Conservation (phyloP, 2,329 filamentous ascomycete genomes). For the Bipolaris cookei region DNA sequence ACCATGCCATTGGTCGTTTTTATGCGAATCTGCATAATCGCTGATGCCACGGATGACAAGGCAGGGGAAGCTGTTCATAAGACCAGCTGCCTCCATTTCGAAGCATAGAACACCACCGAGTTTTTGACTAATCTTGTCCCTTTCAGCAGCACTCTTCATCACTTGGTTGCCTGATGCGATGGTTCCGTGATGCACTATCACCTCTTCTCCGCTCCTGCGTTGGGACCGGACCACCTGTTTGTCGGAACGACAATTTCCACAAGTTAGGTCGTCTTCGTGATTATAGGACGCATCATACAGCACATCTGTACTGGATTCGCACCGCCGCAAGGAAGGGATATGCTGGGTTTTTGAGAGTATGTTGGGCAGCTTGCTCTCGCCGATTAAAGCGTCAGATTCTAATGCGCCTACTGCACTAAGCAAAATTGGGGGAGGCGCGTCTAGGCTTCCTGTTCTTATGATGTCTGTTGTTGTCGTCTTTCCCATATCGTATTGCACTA, state of each 20-base stretch:
- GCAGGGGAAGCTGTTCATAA: constrained; percentile 10
- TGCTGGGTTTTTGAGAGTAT: constrained; percentile 10
- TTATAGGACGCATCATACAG: constrained; percentile 26
- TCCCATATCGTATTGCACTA: constrained; percentile 35
- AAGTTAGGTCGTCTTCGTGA: constrained; percentile 18
- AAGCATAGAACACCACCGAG: constrained; percentile 27
- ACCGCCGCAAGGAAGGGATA: constrained; percentile 16
- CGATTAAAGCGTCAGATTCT: not conserved
- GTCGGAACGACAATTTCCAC: constrained; percentile 10
- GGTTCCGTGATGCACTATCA: constrained; percentile 47
- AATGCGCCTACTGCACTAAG: constrained; percentile 11
- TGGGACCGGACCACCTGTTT: constrained; percentile 2
- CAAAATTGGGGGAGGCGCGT: constrained; percentile 12
- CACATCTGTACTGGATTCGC: constrained; percentile 15
- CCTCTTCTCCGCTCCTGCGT: constrained; percentile 16
- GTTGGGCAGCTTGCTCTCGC: constrained; percentile 1
- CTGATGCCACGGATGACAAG: constrained; percentile 33
- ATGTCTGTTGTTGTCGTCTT: constrained; percentile 21
- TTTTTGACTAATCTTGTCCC: constrained; percentile 44
- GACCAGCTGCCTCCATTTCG: constrained; percentile 14
- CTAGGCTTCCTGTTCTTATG: constrained; percentile 15
- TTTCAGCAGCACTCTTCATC: constrained; percentile 49
- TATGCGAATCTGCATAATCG: constrained; percentile 28
- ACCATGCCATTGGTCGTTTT: constrained; percentile 17
- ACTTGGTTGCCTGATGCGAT: constrained; percentile 53